phyloP scores from a whole-genome alignment of 2,329 filamentous ascomycete species.

The Arthrobotrys megalospora region DNA sequence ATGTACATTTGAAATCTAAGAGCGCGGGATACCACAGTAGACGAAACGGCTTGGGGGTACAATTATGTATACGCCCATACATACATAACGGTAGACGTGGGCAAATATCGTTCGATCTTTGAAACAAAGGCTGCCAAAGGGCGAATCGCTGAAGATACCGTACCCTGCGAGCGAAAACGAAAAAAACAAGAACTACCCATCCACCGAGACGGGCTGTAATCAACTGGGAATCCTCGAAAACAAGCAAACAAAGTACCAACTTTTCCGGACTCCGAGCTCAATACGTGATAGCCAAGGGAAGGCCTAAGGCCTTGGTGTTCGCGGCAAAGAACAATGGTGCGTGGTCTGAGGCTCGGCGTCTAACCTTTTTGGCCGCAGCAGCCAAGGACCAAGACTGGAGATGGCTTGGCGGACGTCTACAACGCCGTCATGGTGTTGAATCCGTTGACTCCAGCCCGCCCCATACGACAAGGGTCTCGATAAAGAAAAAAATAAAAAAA shows the following conservation, averaged over 20 bases:
- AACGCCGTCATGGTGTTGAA: slow-evolving; percentile 58
- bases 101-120: slow-evolving; percentile 23
- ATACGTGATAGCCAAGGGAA: slow-evolving; percentile 41
- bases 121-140: neutral
- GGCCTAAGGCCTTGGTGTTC: slow-evolving; percentile 41
- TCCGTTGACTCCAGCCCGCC: slow-evolving; percentile 32
- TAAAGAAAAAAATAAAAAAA: slow-evolving; percentile 17
- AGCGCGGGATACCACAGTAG: slow-evolving; percentile 20
- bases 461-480: slow-evolving; percentile 36
- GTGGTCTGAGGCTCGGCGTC: slow-evolving; percentile 45
- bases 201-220: slow-evolving; percentile 7
- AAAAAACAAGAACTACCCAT: slow-evolving; percentile 4
- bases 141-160: slow-evolving; percentile 7
- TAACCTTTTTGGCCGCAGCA: slow-evolving; percentile 22
- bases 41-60: slow-evolving; percentile 31
- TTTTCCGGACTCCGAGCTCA: slow-evolving; percentile 47
- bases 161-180: slow-evolving; percentile 15
- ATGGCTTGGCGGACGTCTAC: slow-evolving; percentile 55
- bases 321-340: slow-evolving; percentile 29
- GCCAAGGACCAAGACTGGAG: slow-evolving; percentile 54
- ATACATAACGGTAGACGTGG: slow-evolving; percentile 22
- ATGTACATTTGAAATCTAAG: neutral
- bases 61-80: neutral
- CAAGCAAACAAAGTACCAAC: slow-evolving; percentile 32
- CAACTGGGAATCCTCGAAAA: slow-evolving; percentile 8